Percentiles rank a stretch among this genome's conserved stretches.
These are phyloP conservation scores for Blastobotrys arbuscula DNA, from an alignment of 1,139 yeast genomes.

Conservation along the genomic window DNA sequence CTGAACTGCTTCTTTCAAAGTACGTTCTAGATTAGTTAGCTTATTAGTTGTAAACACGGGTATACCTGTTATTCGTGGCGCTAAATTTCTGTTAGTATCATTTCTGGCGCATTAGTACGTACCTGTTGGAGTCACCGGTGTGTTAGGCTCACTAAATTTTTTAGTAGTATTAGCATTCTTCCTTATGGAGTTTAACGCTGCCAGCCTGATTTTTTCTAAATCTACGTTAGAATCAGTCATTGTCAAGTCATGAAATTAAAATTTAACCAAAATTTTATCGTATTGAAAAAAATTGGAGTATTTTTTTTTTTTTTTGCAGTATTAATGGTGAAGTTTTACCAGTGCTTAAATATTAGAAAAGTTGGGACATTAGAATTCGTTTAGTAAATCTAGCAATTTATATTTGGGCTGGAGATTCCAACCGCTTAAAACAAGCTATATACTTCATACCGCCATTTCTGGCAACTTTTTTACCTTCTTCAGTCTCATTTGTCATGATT, in stretches of 20 bases:
- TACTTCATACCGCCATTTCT: slow-evolving; percentile 84
- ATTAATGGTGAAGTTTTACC: background rate
- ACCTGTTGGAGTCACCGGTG: too few relatives aligned
- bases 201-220: slow-evolving; percentile 16
- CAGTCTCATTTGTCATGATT: slow-evolving; percentile 86
- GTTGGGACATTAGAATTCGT: background rate
- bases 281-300: too few relatives aligned
- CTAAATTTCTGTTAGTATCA: background rate
- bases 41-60: too few relatives aligned
- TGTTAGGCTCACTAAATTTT: too few relatives aligned
- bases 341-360: too few relatives aligned
- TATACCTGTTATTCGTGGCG: background rate
- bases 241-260: too few relatives aligned
- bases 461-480: slow-evolving; percentile 94
- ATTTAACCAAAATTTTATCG: too few relatives aligned
- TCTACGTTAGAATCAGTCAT: background rate
- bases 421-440: slow-evolving; percentile 80
- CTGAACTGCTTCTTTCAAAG: slow-evolving; percentile 22
- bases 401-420: slow-evolving; percentile 17
- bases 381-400: background rate
- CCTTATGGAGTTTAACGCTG: slow-evolving; percentile 17
- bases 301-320: too few relatives aligned
- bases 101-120: too few relatives aligned
- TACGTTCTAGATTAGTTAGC: slow-evolving; percentile 3
- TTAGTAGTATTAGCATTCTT: too few relatives aligned